phyloP scores from a whole-genome alignment of 2,329 filamentous ascomycete species.

The Fusarium illudens region DNA sequence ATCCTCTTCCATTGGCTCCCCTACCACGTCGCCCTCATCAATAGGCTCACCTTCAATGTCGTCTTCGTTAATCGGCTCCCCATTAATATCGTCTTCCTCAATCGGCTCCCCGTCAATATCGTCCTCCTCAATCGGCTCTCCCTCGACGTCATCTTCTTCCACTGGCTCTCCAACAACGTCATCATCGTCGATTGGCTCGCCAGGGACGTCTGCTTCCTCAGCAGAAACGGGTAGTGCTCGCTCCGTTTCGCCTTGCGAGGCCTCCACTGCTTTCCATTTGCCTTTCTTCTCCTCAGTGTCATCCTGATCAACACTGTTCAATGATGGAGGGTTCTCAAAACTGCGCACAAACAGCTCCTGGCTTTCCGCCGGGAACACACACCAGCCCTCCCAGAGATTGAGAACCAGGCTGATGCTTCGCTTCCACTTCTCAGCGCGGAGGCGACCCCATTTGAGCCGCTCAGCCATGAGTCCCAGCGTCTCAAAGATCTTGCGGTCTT shows the following conservation, averaged over 20 bases:
- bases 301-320: conserved; percentile 43
- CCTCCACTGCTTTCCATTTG: conserved; percentile 63
- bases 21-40: conserved; percentile 55
- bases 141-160: conserved; percentile 60
- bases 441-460: conserved; percentile 77
- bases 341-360: conserved; percentile 75
- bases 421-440: conserved; percentile 87
- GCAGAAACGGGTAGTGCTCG: conserved; percentile 36
- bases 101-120: conserved; percentile 56
- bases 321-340: conserved; percentile 74
- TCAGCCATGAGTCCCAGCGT: conserved; percentile 77
- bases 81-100: conserved; percentile 58
- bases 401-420: conserved; percentile 75
- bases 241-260: conserved; percentile 24
- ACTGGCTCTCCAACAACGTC: conserved; percentile 51
- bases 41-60: conserved; percentile 59
- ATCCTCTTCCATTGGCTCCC: conserved; percentile 55
- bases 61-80: conserved; percentile 56
- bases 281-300: conserved; percentile 46
- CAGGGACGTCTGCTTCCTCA: conserved; percentile 59
- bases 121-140: conserved; percentile 57
- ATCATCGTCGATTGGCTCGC: conserved; percentile 55
- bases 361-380: conserved; percentile 75
- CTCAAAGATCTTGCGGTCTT: conserved; percentile 75
- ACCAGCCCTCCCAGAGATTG: conserved; percentile 76